These are phyloP conservation scores for Paraphoma chrysanthemicola DNA, from an alignment of 2,329 filamentous ascomycete species.

Conservation along the genomic window DNA sequence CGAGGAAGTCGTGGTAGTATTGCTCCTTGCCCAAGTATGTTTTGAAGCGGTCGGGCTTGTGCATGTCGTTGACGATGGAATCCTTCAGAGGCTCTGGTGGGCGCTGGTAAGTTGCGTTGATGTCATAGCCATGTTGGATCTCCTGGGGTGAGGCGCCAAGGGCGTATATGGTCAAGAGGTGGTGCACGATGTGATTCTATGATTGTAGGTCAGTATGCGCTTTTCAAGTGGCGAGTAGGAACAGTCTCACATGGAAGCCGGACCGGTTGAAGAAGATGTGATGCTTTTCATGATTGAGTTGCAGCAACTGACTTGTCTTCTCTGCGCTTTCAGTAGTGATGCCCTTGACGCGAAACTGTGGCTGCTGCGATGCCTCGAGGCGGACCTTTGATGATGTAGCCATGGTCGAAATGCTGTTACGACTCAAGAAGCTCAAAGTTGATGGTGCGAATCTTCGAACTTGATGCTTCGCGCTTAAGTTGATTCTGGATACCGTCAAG, in stretches of 20 bases:
- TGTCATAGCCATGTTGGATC: slow-evolving; percentile 69
- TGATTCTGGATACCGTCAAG: neutral
- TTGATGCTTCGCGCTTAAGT: neutral
- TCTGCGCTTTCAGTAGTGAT: slow-evolving; percentile 66
- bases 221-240: too few species aligned
- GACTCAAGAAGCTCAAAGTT: neutral
- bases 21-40: slow-evolving; percentile 67
- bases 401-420: slow-evolving; percentile 26
- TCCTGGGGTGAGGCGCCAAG: slow-evolving; percentile 69
- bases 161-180: slow-evolving; percentile 77
- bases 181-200: slow-evolving; percentile 77
- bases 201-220: neutral
- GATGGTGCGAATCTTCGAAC: neutral
- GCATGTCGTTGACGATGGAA: slow-evolving; percentile 62
- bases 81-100: slow-evolving; percentile 57
- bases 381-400: slow-evolving; percentile 45
- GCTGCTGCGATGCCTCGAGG: slow-evolving; percentile 50
- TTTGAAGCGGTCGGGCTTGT: slow-evolving; percentile 63
- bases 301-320: slow-evolving; percentile 71
- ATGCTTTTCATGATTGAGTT: slow-evolving; percentile 75
- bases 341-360: slow-evolving; percentile 55
- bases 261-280: slow-evolving; percentile 81
- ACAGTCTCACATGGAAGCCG: slow-evolving; percentile 69
- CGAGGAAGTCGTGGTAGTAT: slow-evolving; percentile 76
- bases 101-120: slow-evolving; percentile 72